Evolutionary conservation across 225 moss, liverwort and hornwort species (phyloP).

Genomic region (Antitrichia curtipendula): DNA sequence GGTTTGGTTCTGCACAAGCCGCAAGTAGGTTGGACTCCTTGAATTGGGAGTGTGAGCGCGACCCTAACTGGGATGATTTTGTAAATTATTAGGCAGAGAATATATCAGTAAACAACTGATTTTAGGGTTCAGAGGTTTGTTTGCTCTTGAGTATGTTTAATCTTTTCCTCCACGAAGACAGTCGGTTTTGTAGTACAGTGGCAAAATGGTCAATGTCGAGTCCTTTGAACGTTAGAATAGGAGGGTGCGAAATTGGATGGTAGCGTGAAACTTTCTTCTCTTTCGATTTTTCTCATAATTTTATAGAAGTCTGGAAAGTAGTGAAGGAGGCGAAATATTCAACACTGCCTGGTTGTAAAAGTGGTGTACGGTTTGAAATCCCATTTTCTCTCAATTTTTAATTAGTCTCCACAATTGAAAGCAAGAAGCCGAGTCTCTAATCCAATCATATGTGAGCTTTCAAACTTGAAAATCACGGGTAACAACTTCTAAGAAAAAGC

Average conservation of each 20-base stretch:
- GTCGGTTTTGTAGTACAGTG: not conserved
- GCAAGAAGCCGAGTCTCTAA: too few relatives aligned
- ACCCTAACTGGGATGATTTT: not conserved
- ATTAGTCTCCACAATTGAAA: not conserved
- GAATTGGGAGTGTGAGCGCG: not conserved
- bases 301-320: not conserved
- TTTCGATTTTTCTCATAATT: not conserved
- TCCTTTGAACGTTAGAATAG: not conserved
- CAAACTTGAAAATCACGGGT: not conserved
- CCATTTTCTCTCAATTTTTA: not conserved
- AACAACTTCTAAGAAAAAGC: not conserved
- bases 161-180: not conserved
- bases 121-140: not conserved
- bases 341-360: not conserved
- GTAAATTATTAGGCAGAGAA: not conserved
- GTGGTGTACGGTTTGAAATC: not conserved
- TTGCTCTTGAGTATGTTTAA: not conserved
- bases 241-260: not conserved
- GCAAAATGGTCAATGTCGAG: not conserved
- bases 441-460: not conserved
- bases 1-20: conserved; percentile 3
- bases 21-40: not conserved
- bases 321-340: not conserved
- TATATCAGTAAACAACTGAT: not conserved
- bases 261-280: too few relatives aligned